Evolutionary conservation across 2,329 filamentous ascomycete genomes (phyloP), one percentile per base, ranked within the genome.

Genomic region (Lachnellula arida): DNA sequence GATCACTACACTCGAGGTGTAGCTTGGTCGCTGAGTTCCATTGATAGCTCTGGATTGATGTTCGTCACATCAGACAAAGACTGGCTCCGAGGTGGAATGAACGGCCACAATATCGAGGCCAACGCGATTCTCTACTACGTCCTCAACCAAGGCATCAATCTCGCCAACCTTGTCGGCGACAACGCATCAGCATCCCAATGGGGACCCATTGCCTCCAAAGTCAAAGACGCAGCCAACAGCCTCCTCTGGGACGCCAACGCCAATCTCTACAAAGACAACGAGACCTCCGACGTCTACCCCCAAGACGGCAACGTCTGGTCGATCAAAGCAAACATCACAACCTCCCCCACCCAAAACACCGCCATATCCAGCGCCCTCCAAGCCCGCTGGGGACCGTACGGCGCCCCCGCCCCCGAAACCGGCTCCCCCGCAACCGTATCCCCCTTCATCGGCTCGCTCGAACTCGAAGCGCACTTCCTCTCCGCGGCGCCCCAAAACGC

Each of bases 221-320:
- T 61, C 34, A 59, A 59, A 32, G 28, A 23, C 0, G 57, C 57
- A 5, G 52, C 49, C 4, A 65, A 63, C 52, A 48, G 32, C 2
- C 53, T 54, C 5, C 61, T 65, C 32, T 63, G 60, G 60, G 72
- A 78, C 55, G 60, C 70, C 3, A 56, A 65, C 0, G 70, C 71
- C 3, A 73, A 73, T 28, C 71, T 79, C 61, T 78, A 78, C 71
- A 72, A 72, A 55, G 78, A 79, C 65, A 81, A 81, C 39, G 78
- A 77, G 67, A 83, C 81, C 59, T 79, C 76, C 0, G 74, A 75
- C 0, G 71, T 87, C 2, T 73, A 78, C 56, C 80, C 82, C 0
- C 82, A 86, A 68, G 81, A 84, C 60, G 80, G 77, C 15, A 85
- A 85, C 68, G 74, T 78, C 49, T 74, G 83, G 68, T 76, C 80